phyloP scores from a whole-genome alignment of 2,329 filamentous ascomycete genomes.

The Colletotrichum sojae region DNA sequence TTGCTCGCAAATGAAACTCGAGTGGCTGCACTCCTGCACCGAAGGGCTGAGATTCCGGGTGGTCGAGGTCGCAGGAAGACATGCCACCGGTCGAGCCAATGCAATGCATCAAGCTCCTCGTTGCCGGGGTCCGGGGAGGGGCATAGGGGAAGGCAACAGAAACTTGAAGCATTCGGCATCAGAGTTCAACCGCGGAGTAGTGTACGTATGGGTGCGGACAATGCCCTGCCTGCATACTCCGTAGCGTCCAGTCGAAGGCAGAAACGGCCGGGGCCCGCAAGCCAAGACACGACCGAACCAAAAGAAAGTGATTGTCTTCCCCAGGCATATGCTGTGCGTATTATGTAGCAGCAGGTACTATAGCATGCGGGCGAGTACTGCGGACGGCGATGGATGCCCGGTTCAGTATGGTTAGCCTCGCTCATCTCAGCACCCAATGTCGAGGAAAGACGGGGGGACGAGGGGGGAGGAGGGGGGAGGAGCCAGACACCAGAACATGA shows the following conservation, averaged over 20 bases:
- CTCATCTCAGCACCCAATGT: not conserved
- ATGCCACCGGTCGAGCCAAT: slow-evolving; percentile 6
- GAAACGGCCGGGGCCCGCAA: slow-evolving; percentile 3
- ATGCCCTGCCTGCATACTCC: too few species aligned
- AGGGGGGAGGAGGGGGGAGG: too few species aligned
- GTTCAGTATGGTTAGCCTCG: slow-evolving; percentile 24
- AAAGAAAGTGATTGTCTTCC: slow-evolving; percentile 29
- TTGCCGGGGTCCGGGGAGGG: slow-evolving; percentile 1
- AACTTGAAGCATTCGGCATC: not conserved
- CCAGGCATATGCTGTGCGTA: slow-evolving; percentile 2
- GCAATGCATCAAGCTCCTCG: not conserved
- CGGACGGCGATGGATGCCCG: slow-evolving; percentile 27
- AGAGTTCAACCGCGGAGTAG: slow-evolving; percentile 9
- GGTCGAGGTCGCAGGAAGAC: not conserved
- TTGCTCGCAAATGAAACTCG: too few species aligned
- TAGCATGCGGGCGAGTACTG: not conserved
- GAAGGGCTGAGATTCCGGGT: slow-evolving; percentile 2
- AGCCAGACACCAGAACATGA: slow-evolving; percentile 1
- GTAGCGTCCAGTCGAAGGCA: not conserved
- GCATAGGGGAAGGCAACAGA: not conserved
- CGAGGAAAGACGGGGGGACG: not conserved
- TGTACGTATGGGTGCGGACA: not conserved
- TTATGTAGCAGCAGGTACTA: too few species aligned
- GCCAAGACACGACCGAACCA: slow-evolving; percentile 23
- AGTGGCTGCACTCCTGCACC: too few species aligned